phyloP scores from a whole-genome alignment of 148 eudicot genomes.

The Linanthus parryae region DNA sequence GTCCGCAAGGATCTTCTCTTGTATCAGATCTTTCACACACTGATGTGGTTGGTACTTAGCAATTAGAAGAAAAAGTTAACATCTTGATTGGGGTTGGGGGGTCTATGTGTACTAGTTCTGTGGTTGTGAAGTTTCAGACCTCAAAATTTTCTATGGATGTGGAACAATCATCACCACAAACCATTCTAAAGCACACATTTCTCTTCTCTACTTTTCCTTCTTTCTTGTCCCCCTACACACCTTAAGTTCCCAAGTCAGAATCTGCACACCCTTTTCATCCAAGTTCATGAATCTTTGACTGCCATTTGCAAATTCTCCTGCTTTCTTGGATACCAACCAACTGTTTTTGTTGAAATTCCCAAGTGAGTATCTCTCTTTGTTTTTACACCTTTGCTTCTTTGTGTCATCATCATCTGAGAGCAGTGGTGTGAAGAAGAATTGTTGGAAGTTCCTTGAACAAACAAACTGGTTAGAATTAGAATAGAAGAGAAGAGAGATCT shows the following conservation, averaged over 20 bases:
- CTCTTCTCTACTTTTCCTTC: slow-evolving; percentile 5
- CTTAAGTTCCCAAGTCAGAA: not conserved
- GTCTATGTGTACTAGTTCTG: no score
- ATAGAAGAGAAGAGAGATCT: not conserved
- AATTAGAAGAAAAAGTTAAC: no score
- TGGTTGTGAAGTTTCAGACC: slow-evolving; percentile 38
- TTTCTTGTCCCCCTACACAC: not conserved
- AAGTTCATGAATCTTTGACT: slow-evolving; percentile 16
- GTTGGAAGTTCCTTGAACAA: not conserved
- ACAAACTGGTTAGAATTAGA: slow-evolving; percentile 1
- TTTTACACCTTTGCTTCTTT: not conserved
- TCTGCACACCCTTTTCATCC: slow-evolving; percentile 19
- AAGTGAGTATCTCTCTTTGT: slow-evolving; percentile 10
- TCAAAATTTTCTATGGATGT: slow-evolving; percentile 48
- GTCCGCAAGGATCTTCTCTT: no score
- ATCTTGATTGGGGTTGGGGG: no score
- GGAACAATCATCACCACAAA: not conserved
- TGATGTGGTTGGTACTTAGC: no score
- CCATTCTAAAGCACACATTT: slow-evolving; percentile 11
- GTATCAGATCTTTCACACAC: no score
- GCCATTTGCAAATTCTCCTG: slow-evolving; percentile 2
- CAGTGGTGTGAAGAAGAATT: no score
- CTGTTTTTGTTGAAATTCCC: slow-evolving; percentile 21
- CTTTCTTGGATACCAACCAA: slow-evolving; percentile 18
- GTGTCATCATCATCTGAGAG: not conserved